Percentiles rank a stretch among this genome's conserved stretches.
These are phyloP conservation scores for Adenanthera pavonina DNA, from an alignment of 306 rosid genomes.

Conservation along the genomic window DNA sequence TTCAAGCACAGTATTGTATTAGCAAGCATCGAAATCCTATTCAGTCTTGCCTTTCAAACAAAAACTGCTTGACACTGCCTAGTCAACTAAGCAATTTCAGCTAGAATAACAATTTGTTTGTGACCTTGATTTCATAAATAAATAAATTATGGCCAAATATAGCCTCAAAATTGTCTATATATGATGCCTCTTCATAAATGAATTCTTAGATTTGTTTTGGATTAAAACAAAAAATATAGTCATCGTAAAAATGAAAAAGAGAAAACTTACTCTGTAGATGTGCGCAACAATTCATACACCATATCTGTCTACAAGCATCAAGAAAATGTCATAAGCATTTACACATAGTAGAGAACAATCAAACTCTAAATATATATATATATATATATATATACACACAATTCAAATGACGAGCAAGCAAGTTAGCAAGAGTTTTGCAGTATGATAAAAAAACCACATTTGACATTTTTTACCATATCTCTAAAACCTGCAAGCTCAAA, in stretches of 20 bases:
- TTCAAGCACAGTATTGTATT: conserved; percentile 27
- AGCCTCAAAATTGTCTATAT: conserved; percentile 14
- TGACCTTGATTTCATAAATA: conserved; percentile 15
- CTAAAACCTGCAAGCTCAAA: background rate
- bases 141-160: conserved; percentile 20
- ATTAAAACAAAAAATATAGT: background rate
- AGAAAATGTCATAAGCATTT: conserved; percentile 42
- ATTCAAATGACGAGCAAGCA: conserved; percentile 26
- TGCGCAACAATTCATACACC: conserved; percentile 96
- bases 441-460: background rate
- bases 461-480: background rate
- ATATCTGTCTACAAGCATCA: conserved; percentile 81
- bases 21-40: conserved; percentile 7
- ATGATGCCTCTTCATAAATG: conserved; percentile 23
- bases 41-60: background rate
- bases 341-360: conserved; percentile 26
- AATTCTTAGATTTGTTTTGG: background rate
- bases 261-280: conserved; percentile 88
- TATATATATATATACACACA: background rate
- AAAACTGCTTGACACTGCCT: background rate
- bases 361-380: background rate
- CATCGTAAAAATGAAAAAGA: conserved; percentile 13
- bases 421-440: background rate
- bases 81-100: background rate
- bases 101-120: background rate